Base-by-base conservation (phyloP, 192 early-diverging fungal species). In the Physocladia obscura region DNA sequence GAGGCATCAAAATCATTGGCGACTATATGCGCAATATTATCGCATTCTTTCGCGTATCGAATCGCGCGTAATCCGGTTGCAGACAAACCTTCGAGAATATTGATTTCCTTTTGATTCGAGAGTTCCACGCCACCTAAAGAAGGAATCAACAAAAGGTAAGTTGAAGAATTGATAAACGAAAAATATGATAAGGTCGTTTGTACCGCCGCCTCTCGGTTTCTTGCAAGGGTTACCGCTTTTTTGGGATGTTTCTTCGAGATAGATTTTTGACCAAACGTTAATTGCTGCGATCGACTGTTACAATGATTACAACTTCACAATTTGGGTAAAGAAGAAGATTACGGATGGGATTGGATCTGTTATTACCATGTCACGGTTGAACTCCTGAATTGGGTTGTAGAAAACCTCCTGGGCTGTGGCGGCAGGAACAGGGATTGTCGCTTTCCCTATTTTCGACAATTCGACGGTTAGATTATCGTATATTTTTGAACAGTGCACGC, bases 21-120 rank as follows among this genome's bases (percentile, higher is more conserved):
- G 8, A 97, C 68, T 69, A 99, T 94, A 27, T 87, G 77, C 27
- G 82, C 79, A 2, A 95, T 81, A 8, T 8, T n/a, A 2, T 44
- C 24, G 34, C 97, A 92, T 72, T 98, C 95, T 69, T 94, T 94
- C 40, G 95, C 97, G 71, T 99, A 99, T 24, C 97, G 91, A 60
- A 99, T 88, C 2, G 96, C 94, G 47, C 97, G 84, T 44, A 99
- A 75, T 4, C 97, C 97, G 30, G 93, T 92, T 13, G 97, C 97
- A 0, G 94, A 90, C 24, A 99, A 84, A 3, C 94, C 97, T 77
- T 99, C 97, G 21, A 99, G 77, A 22, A 98, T 84, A 40, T 32
- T 76, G 69, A 73, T 70, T 74, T 74, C 68, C 31, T 50, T 27
- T 39, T 49, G 61, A 34, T 69, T 56, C 32, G 50, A 21, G 44